Base-by-base conservation (phyloP, 1,284 basidiomycete genomes). In the Schizophyllum amplum region DNA sequence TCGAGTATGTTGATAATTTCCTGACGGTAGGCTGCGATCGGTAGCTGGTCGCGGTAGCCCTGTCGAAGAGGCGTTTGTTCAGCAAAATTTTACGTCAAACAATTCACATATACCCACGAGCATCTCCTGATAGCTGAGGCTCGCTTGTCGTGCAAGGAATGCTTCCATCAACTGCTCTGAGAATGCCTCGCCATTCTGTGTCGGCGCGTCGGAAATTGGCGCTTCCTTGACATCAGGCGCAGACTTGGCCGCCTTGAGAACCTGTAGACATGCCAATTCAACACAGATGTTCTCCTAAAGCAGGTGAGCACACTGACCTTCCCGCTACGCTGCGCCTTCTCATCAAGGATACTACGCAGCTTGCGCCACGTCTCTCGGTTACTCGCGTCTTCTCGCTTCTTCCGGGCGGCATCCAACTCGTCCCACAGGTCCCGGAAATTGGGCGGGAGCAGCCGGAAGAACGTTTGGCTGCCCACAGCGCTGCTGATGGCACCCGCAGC, bases 351-450 rank as follows among this genome's bases (percentile, higher is more conserved):
- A 11, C 69, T 70, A 58, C 81, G 79, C 53, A 97, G 71, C 57
- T 80, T 85, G 2, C 74, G 75, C 93, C 93, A 96, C 1, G 83
- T 70, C 7, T 71, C 72, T 25, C 91, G 77, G 66, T 94, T 93
- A 42, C 76, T 77, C 20, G 68, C 70, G 59, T 94, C 84, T 54
- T 89, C 84, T 49, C 75, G 75, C 7, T 69, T 64, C 64, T 87
- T 90, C 59, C 90, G 77, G 25, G 75, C 71, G 4, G 67, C 69
- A 65, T 95, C 92, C 22, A 98, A 74, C 71, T 98, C 93, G 58
- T 94, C 90, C 97, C 97, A 99, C 46, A 98, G 75, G 66, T 94
- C 90, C 57, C 94, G 82, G 69, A 88, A 97, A 9, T 83, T 80
- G 0, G 87, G 77, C n/a, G 94, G 92, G 21, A 99, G 76, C 9